Percentiles rank a stretch among this genome's conserved stretches.
phyloP scores from a whole-genome alignment of 352 stramenopile species.

The Thalassiosira hispida region DNA sequence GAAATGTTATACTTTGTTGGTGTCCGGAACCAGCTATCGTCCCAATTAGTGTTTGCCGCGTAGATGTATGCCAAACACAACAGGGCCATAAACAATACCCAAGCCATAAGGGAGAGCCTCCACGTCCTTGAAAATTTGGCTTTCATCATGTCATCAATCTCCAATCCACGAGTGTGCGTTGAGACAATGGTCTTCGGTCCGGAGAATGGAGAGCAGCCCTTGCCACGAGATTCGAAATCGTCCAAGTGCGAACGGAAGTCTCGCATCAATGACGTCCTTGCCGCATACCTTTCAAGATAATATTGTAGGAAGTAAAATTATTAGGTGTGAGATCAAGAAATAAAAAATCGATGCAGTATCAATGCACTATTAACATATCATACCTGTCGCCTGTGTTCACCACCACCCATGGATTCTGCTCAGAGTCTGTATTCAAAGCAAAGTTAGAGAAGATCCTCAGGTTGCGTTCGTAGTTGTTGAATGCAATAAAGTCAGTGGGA shows the following conservation, averaged over 20 bases:
- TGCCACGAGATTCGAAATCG: conserved; percentile 37
- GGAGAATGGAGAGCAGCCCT: conserved; percentile 31
- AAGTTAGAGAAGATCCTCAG: conserved; percentile 73
- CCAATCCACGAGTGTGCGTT: conserved; percentile 25
- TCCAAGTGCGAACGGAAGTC: conserved; percentile 49
- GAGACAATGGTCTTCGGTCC: conserved; percentile 2
- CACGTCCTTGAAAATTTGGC: conserved; percentile 39
- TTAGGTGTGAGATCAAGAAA: neutral
- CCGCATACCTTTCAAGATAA: conserved; percentile 42
- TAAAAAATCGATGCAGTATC: neutral
- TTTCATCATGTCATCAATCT: conserved; percentile 59
- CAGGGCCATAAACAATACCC: conserved; percentile 38
- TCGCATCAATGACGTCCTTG: conserved; percentile 49
- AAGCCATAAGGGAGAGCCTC: conserved; percentile 43
- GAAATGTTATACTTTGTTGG: conserved; percentile 57
- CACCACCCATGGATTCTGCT: conserved; percentile 70
- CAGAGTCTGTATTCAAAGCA: conserved; percentile 66
- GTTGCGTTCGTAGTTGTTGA: conserved; percentile 80
- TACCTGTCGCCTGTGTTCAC: conserved; percentile 67
- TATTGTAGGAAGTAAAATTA: too few species aligned
- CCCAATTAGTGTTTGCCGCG: conserved; percentile 51
- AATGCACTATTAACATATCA: conserved; percentile 25
- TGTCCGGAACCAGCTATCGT: conserved; percentile 19
- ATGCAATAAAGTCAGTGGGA: conserved; percentile 82
- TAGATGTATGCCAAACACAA: conserved; percentile 52